Percentiles rank a stretch among this genome's conserved stretches.
Evolutionary conservation across 179 eudicot genomes (phyloP).

Genomic region (Drosera spatulata): DNA sequence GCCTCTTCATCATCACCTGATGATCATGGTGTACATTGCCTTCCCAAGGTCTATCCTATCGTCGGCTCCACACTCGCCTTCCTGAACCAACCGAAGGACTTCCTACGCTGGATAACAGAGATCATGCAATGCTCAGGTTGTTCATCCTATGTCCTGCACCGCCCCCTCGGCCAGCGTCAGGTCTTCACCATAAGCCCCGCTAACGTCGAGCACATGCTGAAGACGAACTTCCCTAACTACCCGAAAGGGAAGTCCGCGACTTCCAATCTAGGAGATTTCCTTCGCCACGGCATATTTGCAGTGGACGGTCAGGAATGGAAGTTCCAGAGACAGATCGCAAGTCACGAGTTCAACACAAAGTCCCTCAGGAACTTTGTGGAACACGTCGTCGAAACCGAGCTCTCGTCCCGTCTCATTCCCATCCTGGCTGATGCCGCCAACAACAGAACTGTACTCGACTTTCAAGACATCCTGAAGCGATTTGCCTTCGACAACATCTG

Average conservation of each 20-base stretch:
- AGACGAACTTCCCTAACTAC: slow-evolving; percentile 18
- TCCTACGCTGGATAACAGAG: too few relatives aligned
- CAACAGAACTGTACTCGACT: slow-evolving; percentile 25
- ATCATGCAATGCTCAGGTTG: too few relatives aligned
- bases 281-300: slow-evolving; percentile 34
- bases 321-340: slow-evolving; percentile 10
- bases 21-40: too few relatives aligned
- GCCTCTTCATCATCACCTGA: too few relatives aligned
- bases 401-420: slow-evolving; percentile 30
- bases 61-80: too few relatives aligned
- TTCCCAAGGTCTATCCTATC: too few relatives aligned
- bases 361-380: slow-evolving; percentile 27
- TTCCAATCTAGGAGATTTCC: slow-evolving; percentile 9
- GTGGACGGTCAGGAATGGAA: slow-evolving; percentile 17
- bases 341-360: slow-evolving; percentile 34
- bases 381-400: slow-evolving; percentile 23
- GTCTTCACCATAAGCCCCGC: too few relatives aligned
- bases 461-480: slow-evolving; percentile 44
- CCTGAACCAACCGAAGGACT: too few relatives aligned
- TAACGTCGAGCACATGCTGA: too few relatives aligned
- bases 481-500: slow-evolving; percentile 54
- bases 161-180: too few relatives aligned
- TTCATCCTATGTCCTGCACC: too few relatives aligned
- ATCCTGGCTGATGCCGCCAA: slow-evolving; percentile 26
- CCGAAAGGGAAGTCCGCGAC: slow-evolving; percentile 12